Evolutionary conservation across 176 grass and related monocot species (phyloP), one percentile per base, ranked within the genome.

Genomic region (Lolium perenne): DNA sequence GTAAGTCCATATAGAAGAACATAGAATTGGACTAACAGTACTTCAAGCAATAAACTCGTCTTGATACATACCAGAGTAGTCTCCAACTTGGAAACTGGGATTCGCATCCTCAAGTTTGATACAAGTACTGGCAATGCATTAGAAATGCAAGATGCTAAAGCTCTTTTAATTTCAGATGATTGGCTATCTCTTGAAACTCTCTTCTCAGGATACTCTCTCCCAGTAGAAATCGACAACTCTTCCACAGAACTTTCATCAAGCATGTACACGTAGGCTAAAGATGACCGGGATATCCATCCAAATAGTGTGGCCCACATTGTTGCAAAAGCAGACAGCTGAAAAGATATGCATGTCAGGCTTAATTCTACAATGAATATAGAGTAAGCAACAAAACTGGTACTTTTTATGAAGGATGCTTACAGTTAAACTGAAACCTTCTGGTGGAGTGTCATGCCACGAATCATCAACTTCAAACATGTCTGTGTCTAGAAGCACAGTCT

Each of bases 381-480:
- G 29, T 66, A 77, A 71, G 10, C 51, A 69, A 45, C 7, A 74
- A 53, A 79, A 71, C 0, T 80, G 8, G 2, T 40, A 55, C 9
- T 79, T 80, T 80, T 38, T 63, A 5, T 84, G 20, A 63, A 64
- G 21, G 63, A 32, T 82, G 80, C 87, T 51, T 86, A 98, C 95
- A 13, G 86, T 90, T 87, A 95, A 87, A 87, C 40, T 89, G 82
- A 95, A 98, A 82, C 93, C 93, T 70, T 95, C 93, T 48, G 96
- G 93, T 7, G 91, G 89, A 1, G 79, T 87, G 35, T 98, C 96
- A 72, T 98, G 96, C 96, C 93, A 98, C 38, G 93, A 94, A 78
- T 94, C 96, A 58, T 98, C 93, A 3, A 92, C 93, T 47, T 95
- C 91, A 86, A 98, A 94, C 91, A 92, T 91, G 69, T 98, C 96